Conservation (phyloP, 805 yeast genomes). For the Starmerella vitae region DNA sequence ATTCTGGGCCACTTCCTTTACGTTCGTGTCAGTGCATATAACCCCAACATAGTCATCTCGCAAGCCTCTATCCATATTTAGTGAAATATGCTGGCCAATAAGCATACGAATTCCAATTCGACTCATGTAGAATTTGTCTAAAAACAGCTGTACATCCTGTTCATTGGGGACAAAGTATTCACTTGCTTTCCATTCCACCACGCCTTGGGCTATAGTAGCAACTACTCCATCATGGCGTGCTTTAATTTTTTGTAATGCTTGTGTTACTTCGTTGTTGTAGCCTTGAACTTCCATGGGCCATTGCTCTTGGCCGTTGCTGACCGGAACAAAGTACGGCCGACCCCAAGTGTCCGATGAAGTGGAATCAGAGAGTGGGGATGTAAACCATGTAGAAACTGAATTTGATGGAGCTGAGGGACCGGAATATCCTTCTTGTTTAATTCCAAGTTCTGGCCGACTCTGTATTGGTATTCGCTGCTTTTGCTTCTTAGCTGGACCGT, state of each 20-base stretch:
- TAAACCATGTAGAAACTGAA: not conserved
- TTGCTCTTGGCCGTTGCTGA: conserved; percentile 35
- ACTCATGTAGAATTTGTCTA: conserved; percentile 79
- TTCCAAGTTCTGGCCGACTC: conserved; percentile 23
- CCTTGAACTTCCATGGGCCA: conserved; percentile 66
- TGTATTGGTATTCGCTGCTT: conserved; percentile 15
- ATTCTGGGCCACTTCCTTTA: conserved; percentile 68
- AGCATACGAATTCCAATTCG: conserved; percentile 87
- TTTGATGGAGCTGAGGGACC: not conserved
- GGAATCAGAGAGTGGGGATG: not conserved
- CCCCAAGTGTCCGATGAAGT: conserved; percentile 6
- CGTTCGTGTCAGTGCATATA: conserved; percentile 72
- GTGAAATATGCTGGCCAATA: conserved; percentile 86
- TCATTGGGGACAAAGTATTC: conserved; percentile 41
- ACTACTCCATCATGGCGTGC: conserved; percentile 86
- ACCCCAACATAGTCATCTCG: conserved; percentile 71
- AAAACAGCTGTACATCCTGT: conserved; percentile 60
- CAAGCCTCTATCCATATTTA: conserved; percentile 49
- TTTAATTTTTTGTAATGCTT: conserved; percentile 56
- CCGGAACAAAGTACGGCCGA: conserved; percentile 38
- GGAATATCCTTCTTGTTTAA: conserved; percentile 23
- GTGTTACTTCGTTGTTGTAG: conserved; percentile 55
- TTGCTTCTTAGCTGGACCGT: conserved; percentile 17
- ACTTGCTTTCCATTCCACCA: conserved; percentile 69
- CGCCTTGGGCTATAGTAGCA: conserved; percentile 83